phyloP scores from a whole-genome alignment of 768 basidiomycete genomes.

The Pseudohyphozyma bogoriensis region DNA sequence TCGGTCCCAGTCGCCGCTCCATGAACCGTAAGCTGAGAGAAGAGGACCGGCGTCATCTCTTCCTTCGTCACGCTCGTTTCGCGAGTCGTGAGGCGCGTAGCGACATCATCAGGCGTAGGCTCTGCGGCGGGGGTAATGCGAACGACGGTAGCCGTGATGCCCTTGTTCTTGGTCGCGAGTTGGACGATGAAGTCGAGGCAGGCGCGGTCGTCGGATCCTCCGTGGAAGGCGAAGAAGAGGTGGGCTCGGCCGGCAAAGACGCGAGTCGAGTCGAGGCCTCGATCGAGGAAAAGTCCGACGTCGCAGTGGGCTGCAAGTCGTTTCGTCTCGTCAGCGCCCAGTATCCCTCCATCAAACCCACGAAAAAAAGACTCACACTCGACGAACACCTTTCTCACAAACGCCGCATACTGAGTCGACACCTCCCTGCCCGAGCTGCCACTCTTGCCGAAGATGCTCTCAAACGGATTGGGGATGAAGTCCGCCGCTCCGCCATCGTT shows the following conservation, averaged over 20 bases:
- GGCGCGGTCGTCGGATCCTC: conserved; percentile 84
- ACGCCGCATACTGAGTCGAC: conserved; percentile 12
- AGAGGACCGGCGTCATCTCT: background rate
- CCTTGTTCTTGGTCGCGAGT: conserved; percentile 58
- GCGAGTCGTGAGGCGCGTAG: background rate
- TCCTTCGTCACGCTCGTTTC: background rate
- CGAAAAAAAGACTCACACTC: conserved; percentile 3
- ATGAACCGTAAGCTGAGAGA: conserved; percentile 7
- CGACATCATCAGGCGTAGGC: conserved; percentile 16
- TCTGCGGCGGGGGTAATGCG: conserved; percentile 42
- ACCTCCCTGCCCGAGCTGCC: conserved; percentile 8
- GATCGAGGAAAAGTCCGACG: conserved; percentile 23
- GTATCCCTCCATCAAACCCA: no score
- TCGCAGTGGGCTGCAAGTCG: conserved; percentile 13
- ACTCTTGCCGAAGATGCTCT: conserved; percentile 10
- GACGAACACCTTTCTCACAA: conserved; percentile 17
- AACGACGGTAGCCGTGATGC: conserved; percentile 64
- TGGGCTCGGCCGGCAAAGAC: conserved; percentile 40
- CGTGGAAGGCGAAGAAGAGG: conserved; percentile 81
- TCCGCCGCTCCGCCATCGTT: conserved; percentile 12
- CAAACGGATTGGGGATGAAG: conserved; percentile 20
- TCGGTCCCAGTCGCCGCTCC: conserved; percentile 7
- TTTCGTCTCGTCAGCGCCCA: background rate
- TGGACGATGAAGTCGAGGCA: conserved; percentile 75
- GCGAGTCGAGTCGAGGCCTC: background rate